phyloP scores from a whole-genome alignment of 1,139 yeast genomes.

The Kodamaea sp. region DNA sequence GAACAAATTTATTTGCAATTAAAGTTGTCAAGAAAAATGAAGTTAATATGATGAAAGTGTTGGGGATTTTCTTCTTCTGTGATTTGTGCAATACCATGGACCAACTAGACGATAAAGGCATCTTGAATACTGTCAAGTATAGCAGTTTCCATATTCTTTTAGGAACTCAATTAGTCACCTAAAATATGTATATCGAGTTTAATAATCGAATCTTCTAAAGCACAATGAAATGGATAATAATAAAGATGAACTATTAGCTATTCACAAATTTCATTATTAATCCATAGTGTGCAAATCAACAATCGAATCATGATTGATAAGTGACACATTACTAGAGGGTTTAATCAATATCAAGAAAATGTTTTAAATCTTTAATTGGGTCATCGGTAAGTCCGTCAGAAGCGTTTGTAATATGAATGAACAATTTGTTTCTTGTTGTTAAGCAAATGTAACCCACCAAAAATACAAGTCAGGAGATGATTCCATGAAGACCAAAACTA shows the following conservation, averaged over 20 bases:
- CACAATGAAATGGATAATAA: too few relatives aligned
- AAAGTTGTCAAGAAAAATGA: neutral
- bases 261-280: neutral
- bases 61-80: too few relatives aligned
- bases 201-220: too few relatives aligned
- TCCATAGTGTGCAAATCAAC: too few relatives aligned
- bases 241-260: too few relatives aligned
- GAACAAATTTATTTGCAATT: neutral
- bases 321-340: too few relatives aligned
- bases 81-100: slow-evolving; percentile 6
- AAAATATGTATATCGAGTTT: neutral
- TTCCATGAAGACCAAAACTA: neutral
- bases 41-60: too few relatives aligned
- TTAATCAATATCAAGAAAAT: too few relatives aligned
- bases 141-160: slow-evolving; percentile 1
- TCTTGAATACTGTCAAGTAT: slow-evolving; percentile 2
- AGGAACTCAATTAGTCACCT: neutral
- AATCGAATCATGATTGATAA: too few relatives aligned
- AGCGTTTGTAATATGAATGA: too few relatives aligned
- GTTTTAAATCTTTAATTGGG: too few relatives aligned
- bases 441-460: neutral
- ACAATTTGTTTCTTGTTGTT: neutral
- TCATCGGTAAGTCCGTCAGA: too few relatives aligned
- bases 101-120: slow-evolving; percentile 4
- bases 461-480: neutral